phyloP scores from a whole-genome alignment of 768 basidiomycete species.

The Asterophora parasitica region DNA sequence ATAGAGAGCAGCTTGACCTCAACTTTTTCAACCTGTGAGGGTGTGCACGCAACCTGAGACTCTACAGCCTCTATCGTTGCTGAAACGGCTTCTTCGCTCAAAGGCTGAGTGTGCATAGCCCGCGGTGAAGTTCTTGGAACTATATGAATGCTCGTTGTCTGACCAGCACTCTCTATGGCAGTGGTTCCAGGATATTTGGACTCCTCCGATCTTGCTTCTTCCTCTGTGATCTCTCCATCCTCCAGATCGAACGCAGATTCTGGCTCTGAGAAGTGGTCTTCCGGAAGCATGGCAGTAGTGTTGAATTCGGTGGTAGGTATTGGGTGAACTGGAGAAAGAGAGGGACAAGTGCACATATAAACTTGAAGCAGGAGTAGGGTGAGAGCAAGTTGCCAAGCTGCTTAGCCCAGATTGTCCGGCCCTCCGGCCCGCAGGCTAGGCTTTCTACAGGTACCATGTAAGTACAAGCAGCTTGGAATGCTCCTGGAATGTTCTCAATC shows the following conservation, averaged over 20 bases:
- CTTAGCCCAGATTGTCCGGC: too few species aligned
- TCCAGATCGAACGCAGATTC: constrained; percentile 11
- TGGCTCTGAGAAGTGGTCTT: not conserved
- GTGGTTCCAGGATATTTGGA: not conserved
- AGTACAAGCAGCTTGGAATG: too few species aligned
- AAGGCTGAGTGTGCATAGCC: not conserved
- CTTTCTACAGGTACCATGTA: too few species aligned
- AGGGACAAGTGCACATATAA: constrained; percentile 2
- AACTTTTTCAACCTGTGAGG: too few species aligned
- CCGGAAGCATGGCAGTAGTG: not conserved
- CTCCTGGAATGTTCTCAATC: too few species aligned
- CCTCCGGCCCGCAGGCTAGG: too few species aligned
- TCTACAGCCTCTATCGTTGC: not conserved
- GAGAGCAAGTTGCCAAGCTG: too few species aligned
- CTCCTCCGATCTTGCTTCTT: constrained; percentile 6
- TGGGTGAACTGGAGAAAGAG: constrained; percentile 5
- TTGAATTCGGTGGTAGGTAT: not conserved
- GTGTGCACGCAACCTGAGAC: not conserved
- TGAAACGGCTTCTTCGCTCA: not conserved
- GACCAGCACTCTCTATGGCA: not conserved
- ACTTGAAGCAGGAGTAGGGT: too few species aligned
- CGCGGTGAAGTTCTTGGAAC: not conserved
- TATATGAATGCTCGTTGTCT: not conserved
- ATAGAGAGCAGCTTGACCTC: too few species aligned
- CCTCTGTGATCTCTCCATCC: constrained; percentile 19